phyloP scores from a whole-genome alignment of 495 filamentous ascomycete species.

The Acidomyces sp. region DNA sequence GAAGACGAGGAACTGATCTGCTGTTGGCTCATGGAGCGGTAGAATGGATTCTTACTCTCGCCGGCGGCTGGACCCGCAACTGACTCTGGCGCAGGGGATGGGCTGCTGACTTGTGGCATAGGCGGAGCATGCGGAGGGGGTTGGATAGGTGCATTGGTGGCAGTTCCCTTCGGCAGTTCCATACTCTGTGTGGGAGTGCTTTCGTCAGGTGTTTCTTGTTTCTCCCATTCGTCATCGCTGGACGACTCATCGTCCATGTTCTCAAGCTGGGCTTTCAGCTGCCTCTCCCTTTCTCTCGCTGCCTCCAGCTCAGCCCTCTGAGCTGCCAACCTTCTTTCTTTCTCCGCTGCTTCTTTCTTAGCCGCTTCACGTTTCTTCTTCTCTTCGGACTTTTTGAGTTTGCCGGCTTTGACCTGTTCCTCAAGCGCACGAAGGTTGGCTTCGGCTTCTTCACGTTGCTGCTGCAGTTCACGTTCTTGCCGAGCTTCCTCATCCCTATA shows the following conservation, averaged over 20 bases:
- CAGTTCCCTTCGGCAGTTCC: conserved; percentile 9
- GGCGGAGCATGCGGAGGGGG: conserved; percentile 27
- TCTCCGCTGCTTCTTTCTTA: conserved; percentile 70
- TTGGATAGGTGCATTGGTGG: conserved; percentile 20
- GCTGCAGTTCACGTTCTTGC: conserved; percentile 66
- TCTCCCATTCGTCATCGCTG: conserved; percentile 42
- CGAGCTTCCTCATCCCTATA: conserved; percentile 58
- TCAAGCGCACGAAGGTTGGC: conserved; percentile 78
- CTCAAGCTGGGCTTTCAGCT: conserved; percentile 77
- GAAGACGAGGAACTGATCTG: conserved; percentile 18
- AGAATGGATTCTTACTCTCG: conserved; percentile 46
- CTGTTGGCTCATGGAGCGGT: conserved; percentile 50
- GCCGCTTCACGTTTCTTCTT: conserved; percentile 83
- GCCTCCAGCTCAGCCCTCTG: conserved; percentile 88
- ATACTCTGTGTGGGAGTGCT: conserved; percentile 54
- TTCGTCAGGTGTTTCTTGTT: conserved; percentile 57
- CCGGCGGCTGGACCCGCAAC: conserved; percentile 28
- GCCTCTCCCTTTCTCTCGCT: conserved; percentile 73
- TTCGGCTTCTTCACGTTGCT: conserved; percentile 67
- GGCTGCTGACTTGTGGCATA: conserved; percentile 15
- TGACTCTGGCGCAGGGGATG: too few species aligned
- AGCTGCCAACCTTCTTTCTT: conserved; percentile 69
- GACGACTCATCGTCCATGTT: conserved; percentile 68
- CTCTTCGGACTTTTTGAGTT: conserved; percentile 94
- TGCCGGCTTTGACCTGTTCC: conserved; percentile 84